Evolutionary conservation across 2,329 filamentous ascomycete species (phyloP), one percentile per base, ranked within the genome.

Genomic region (Keithomyces neogunnii): DNA sequence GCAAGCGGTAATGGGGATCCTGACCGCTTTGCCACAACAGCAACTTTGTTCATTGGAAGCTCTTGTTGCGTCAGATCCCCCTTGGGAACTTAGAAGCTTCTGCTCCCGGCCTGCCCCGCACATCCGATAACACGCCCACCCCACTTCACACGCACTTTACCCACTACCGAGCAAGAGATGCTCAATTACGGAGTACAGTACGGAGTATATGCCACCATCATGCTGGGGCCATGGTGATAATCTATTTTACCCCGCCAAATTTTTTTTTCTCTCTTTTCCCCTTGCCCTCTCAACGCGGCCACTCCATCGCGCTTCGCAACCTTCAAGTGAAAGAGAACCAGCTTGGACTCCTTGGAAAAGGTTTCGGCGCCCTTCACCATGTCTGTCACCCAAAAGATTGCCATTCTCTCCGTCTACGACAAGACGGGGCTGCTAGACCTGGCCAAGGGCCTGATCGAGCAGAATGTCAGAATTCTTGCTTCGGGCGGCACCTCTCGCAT

Each of bases 321-420:
- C 36, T 28, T 45, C 39, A 33, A 49, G 32, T 19, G 45, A 53
- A 32, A 51, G 50, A 49, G 51, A 42, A 39, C 13, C 13, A 35
- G 26, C 8, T 44, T 44, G 19, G 47, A 33, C 30, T 49, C 47
- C 10, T 19, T 42, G 19, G 39, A 10, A 29, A 38, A 31, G 11
- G 42, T 40, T 19, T 19, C n/a, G 36, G 26, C 38, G 36, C 53
- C 51, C 48, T 54, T 48, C 58, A 64, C 55, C 57, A 72, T 71
- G 69, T 62, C 68, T 55, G 61, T 57, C 31, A 63, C 69, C 54
- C 79, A 81, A 66, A 76, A 79, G 66, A 80, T 80, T 77, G 93
- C 93, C 60, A 97, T 99, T 66, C 80, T 99, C 68, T 97, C 92
- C 59, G 93, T 97, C 76, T 97, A 93, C 69, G 89, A 99, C 80